phyloP scores from a whole-genome alignment of 2,329 filamentous ascomycete genomes.

The Talaromyces atroroseus region DNA sequence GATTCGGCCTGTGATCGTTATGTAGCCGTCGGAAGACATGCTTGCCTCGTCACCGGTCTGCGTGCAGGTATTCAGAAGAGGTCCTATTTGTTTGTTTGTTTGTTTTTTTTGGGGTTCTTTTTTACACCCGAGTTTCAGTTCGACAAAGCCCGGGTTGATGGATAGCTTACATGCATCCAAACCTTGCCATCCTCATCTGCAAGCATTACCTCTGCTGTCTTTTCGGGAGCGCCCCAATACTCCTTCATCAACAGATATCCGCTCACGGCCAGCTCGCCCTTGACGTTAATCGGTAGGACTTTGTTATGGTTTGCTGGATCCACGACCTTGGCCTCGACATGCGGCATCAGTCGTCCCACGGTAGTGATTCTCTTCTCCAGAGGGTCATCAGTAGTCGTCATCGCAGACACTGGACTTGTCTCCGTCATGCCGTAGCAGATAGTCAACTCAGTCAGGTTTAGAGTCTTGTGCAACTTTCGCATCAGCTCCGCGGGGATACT shows the following conservation, averaged over 20 bases:
- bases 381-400: constrained; percentile 75
- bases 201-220: constrained; percentile 65
- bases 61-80: background rate
- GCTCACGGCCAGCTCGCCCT: constrained; percentile 74
- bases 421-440: constrained; percentile 98
- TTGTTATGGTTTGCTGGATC: constrained; percentile 55
- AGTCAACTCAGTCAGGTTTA: constrained; percentile 76
- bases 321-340: constrained; percentile 76
- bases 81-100: background rate
- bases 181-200: constrained; percentile 51
- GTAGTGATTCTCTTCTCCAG: constrained; percentile 65
- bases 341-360: constrained; percentile 77
- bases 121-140: too few relatives aligned
- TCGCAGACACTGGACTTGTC: constrained; percentile 64
- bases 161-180: constrained; percentile 66
- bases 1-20: constrained; percentile 82
- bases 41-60: constrained; percentile 83
- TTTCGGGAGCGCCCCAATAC: constrained; percentile 71
- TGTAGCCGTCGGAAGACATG: constrained; percentile 78
- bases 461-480: constrained; percentile 57
- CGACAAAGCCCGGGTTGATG: background rate
- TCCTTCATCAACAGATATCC: constrained; percentile 89
- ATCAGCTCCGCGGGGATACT: constrained; percentile 76
- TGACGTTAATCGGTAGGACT: constrained; percentile 58
- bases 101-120: too few relatives aligned